A percentile compares a stretch with the other conserved stretches of the same genome.
Evolutionary conservation across 768 basidiomycete species (phyloP).

Genomic region (Boletus fagicola): DNA sequence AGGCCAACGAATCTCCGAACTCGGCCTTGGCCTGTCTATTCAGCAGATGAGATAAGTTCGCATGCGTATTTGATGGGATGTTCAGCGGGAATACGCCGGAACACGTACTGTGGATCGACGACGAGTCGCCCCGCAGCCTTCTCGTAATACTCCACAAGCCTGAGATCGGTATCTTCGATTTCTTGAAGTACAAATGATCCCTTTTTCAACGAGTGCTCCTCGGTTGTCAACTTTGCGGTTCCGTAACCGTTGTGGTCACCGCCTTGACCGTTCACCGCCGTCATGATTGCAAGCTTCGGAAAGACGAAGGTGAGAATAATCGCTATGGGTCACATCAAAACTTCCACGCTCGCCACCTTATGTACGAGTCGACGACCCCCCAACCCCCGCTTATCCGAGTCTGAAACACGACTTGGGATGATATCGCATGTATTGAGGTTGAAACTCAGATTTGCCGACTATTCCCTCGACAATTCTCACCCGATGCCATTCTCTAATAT

Average conservation of each 20-base stretch:
- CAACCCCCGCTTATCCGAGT: not conserved
- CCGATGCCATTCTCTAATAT: too few relatives aligned
- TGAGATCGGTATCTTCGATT: constrained; percentile 28
- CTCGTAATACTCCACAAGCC: constrained; percentile 46
- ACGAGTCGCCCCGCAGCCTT: constrained; percentile 56
- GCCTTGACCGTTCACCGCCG: not conserved
- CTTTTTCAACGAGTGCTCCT: constrained; percentile 6
- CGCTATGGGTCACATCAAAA: not conserved
- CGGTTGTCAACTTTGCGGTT: not conserved
- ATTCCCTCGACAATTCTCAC: too few relatives aligned
- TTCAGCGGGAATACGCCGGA: too few relatives aligned
- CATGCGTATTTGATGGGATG: too few relatives aligned
- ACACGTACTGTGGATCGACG: constrained; percentile 56
- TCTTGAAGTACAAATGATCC: not conserved
- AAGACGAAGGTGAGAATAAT: not conserved
- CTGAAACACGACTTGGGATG: too few relatives aligned
- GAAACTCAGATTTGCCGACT: not conserved
- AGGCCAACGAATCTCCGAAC: constrained; percentile 47
- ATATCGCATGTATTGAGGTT: too few relatives aligned
- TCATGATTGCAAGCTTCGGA: not conserved
- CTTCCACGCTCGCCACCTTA: not conserved
- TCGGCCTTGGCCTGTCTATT: constrained; percentile 46
- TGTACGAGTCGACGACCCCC: not conserved
- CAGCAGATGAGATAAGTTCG: not conserved
- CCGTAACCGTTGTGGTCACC: not conserved